Conservation (phyloP, 2,329 filamentous ascomycete genomes). For the Aspergillus sp. region DNA sequence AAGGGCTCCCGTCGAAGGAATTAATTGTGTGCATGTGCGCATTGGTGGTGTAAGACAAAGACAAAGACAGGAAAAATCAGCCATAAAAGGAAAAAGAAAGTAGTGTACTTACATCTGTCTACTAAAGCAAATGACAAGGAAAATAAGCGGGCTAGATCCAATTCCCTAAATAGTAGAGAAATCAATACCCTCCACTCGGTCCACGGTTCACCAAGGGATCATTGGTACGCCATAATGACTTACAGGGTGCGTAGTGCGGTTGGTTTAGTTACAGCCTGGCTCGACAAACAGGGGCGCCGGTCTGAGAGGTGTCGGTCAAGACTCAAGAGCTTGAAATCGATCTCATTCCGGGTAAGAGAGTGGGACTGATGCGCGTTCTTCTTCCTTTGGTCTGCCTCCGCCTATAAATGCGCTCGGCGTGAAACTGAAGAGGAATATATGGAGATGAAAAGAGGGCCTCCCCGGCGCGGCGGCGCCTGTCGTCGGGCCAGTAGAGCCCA, state of each 20-base stretch:
- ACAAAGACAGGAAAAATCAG: background rate
- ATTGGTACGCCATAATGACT: background rate
- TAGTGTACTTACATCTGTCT: slow-evolving; percentile 9
- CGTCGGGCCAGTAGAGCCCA: slow-evolving; percentile 6
- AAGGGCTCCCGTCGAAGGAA: no score
- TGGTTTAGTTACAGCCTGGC: background rate
- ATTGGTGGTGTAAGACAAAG: background rate
- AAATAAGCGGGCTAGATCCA: background rate
- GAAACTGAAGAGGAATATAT: slow-evolving; percentile 10
- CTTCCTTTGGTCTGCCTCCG: slow-evolving; percentile 2
- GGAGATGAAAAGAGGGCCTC: slow-evolving; percentile 11
- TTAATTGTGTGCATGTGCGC: background rate
- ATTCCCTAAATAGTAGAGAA: slow-evolving; percentile 1
- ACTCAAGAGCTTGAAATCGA: slow-evolving; percentile 1
- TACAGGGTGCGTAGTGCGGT: background rate
- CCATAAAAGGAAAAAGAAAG: slow-evolving; percentile 4
- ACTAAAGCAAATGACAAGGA: background rate
- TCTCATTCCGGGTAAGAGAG: background rate
- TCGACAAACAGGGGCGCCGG: background rate
- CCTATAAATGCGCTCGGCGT: slow-evolving; percentile 3
- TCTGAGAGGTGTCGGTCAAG: background rate
- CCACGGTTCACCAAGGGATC: background rate
- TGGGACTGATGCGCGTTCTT: background rate
- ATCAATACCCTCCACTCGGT: slow-evolving; percentile 1
- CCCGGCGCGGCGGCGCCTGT: background rate